These are phyloP conservation scores for Catharanthus roseus DNA, from an alignment of 257 asterid genomes.

Conservation along the genomic window DNA sequence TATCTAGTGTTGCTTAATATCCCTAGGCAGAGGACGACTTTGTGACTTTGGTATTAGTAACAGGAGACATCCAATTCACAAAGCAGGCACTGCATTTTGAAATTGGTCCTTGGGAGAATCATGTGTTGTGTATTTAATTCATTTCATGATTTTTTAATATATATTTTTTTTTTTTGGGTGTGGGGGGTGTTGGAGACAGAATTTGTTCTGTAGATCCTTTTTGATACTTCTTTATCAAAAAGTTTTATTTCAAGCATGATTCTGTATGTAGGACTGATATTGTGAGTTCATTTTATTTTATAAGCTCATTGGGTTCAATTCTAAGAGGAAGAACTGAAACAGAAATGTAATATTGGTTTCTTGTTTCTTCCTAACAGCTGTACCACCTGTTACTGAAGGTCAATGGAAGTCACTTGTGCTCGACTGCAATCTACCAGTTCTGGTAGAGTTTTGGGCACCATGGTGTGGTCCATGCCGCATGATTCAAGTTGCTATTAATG, in stretches of 20 bases:
- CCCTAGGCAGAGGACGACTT: not conserved
- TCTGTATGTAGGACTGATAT: not conserved
- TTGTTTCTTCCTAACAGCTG: conserved; percentile 40
- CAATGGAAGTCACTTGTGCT: conserved; percentile 62
- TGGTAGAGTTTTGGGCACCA: conserved; percentile 98
- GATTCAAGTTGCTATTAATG: conserved; percentile 78
- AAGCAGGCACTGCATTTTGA: not conserved
- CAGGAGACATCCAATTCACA: not conserved
- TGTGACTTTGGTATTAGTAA: not conserved
- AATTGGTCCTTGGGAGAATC: not conserved
- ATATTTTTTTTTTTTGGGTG: not conserved
- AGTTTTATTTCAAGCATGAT: not conserved
- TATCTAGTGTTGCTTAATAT: not conserved
- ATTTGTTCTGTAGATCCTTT: not conserved
- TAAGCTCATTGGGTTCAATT: not conserved
- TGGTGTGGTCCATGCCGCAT: conserved; percentile 99
- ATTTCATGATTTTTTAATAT: too few relatives aligned
- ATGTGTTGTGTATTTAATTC: not conserved
- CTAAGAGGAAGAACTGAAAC: not conserved
- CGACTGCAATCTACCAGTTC: conserved; percentile 48
- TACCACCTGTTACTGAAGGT: conserved; percentile 48
- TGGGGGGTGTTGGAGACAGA: not conserved
- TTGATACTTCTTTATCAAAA: not conserved
- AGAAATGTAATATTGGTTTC: conserved; percentile 2
- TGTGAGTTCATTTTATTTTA: not conserved